Percentiles rank a stretch among this genome's conserved stretches.
phyloP scores from a whole-genome alignment of 1,284 basidiomycete species.

The Waitea zeae region DNA sequence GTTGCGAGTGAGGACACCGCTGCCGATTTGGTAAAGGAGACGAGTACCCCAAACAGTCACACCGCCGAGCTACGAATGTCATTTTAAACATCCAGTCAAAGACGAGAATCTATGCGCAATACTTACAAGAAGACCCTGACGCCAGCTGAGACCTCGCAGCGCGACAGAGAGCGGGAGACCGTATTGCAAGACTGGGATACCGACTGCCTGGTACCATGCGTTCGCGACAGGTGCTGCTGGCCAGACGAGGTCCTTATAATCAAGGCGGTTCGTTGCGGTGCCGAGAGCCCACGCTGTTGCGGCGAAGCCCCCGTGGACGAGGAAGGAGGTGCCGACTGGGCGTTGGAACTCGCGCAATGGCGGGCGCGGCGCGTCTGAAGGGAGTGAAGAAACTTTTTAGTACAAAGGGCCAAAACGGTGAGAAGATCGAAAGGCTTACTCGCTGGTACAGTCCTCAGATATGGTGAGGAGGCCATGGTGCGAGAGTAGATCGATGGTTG shows the following conservation, averaged over 20 bases:
- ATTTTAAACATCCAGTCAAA: not conserved
- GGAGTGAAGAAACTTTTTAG: too few relatives aligned
- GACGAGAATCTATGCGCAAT: not conserved
- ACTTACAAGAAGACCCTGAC: constrained; percentile 2
- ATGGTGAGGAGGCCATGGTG: too few relatives aligned
- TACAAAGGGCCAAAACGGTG: too few relatives aligned
- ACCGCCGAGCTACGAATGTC: constrained; percentile 1
- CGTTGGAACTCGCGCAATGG: constrained; percentile 1
- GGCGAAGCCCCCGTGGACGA: constrained; percentile 1
- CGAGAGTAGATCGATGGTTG: too few relatives aligned
- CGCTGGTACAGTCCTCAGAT: too few relatives aligned
- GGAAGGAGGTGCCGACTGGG: constrained; percentile 2
- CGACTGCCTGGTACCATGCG: constrained; percentile 4
- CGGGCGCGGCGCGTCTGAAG: not conserved
- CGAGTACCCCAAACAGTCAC: not conserved
- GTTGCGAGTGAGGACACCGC: not conserved
- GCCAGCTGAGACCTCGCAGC: not conserved
- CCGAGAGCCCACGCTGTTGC: not conserved
- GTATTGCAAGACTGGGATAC: constrained; percentile 1
- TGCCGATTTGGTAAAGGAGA: constrained; percentile 2
- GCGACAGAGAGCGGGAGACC: not conserved
- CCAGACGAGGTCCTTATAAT: constrained; percentile 2
- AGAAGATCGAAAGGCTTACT: too few relatives aligned
- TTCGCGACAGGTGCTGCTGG: not conserved
- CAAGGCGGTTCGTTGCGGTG: not conserved